These are phyloP conservation scores for Fusarium burgessii DNA, from an alignment of 2,329 filamentous ascomycete species.

Conservation along the genomic window DNA sequence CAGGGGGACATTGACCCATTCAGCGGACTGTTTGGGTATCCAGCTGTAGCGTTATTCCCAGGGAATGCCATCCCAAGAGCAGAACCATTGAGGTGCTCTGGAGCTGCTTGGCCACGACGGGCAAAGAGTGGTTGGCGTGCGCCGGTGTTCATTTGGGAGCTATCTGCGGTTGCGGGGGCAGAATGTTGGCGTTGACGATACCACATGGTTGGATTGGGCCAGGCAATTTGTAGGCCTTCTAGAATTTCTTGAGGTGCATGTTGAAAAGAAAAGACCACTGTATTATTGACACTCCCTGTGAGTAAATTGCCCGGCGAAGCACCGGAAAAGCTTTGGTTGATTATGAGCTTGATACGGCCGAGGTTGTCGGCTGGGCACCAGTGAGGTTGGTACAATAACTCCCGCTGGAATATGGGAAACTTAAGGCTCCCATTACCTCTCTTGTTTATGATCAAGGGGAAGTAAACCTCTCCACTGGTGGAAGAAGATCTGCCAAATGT, in stretches of 20 bases:
- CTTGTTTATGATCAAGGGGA: constrained; percentile 64
- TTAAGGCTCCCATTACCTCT: constrained; percentile 70
- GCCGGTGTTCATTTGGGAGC: constrained; percentile 51
- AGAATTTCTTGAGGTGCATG: constrained; percentile 83
- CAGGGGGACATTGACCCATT: background rate
- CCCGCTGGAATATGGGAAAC: constrained; percentile 79
- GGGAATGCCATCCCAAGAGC: background rate
- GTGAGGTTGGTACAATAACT: constrained; percentile 74
- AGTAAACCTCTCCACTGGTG: constrained; percentile 63
- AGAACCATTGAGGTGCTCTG: background rate
- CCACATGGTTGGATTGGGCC: constrained; percentile 82
- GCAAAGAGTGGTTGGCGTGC: background rate
- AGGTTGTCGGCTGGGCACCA: constrained; percentile 79
- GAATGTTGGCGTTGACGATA: constrained; percentile 46
- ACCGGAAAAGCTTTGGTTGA: constrained; percentile 78
- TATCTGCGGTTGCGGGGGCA: constrained; percentile 40
- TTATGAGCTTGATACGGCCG: constrained; percentile 80
- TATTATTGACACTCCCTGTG: constrained; percentile 76
- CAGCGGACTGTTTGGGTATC: background rate
- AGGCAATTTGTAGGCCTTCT: constrained; percentile 79
- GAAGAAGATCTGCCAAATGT: constrained; percentile 62
- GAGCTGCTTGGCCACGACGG: background rate
- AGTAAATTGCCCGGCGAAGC: constrained; percentile 60
- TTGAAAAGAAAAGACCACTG: constrained; percentile 85
- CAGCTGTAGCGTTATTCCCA: background rate